phyloP scores from a whole-genome alignment of 192 early-diverging fungal genomes.

The Kickxella alabastrina region DNA sequence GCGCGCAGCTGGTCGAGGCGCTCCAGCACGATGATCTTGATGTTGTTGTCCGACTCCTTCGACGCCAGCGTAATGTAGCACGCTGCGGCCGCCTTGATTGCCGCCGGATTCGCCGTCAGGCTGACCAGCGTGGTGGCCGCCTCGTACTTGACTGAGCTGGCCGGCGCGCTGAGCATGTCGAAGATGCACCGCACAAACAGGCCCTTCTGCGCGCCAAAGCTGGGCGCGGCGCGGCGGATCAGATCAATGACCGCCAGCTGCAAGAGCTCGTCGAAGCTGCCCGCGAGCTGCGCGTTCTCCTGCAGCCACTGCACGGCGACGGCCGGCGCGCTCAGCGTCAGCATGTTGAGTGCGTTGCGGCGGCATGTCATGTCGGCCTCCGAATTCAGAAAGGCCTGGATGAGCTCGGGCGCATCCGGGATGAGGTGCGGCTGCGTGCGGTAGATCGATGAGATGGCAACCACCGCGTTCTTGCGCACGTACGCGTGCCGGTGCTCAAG shows the following conservation, averaged over 20 bases:
- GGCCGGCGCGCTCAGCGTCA: constrained; percentile 70
- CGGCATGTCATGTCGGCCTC: constrained; percentile 92
- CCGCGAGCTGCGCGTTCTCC: constrained; percentile 67
- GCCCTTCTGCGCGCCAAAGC: constrained; percentile 79
- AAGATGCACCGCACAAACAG: constrained; percentile 91
- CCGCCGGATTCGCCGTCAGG: constrained; percentile 81
- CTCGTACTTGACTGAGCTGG: constrained; percentile 94
- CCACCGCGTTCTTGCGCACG: constrained; percentile 96
- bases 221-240: constrained; percentile 86
- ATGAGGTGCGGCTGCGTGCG: constrained; percentile 87
- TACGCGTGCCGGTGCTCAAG: constrained; percentile 96
- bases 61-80: constrained; percentile 89
- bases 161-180: constrained; percentile 72
- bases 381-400: constrained; percentile 62
- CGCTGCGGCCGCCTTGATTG: constrained; percentile 87
- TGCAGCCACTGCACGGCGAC: constrained; percentile 84
- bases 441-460: constrained; percentile 87
- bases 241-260: constrained; percentile 93
- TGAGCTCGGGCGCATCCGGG: constrained; percentile 91
- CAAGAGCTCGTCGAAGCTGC: constrained; percentile 83
- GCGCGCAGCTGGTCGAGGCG: constrained; percentile 79
- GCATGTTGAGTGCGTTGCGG: constrained; percentile 92
- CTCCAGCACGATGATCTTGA: constrained; percentile 95
- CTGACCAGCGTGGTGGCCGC: constrained; percentile 89
- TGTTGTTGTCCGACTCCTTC: constrained; percentile 96